A percentile compares a stretch with the other conserved stretches of the same genome.
These are phyloP conservation scores for Phellinidium pouzarii DNA, from an alignment of 1,284 basidiomycete species.

Conservation along the genomic window DNA sequence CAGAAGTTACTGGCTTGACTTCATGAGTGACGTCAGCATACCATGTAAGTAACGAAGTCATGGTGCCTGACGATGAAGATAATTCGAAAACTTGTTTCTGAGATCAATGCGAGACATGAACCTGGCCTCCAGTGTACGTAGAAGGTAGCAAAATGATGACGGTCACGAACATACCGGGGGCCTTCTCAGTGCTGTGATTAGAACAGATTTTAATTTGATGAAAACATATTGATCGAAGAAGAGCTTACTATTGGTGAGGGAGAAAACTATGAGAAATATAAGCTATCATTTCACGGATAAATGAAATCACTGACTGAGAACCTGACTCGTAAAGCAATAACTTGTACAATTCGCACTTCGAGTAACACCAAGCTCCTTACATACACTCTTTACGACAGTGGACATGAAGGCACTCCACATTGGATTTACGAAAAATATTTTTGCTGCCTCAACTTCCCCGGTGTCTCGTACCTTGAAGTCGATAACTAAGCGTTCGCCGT, in stretches of 20 bases:
- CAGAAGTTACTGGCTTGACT: slow-evolving; percentile 38
- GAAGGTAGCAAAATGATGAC: slow-evolving; percentile 40
- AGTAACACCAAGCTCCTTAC: slow-evolving; percentile 30
- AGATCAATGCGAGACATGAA: slow-evolving; percentile 33
- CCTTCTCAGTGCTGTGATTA: slow-evolving; percentile 32
- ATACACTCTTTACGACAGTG: slow-evolving; percentile 26
- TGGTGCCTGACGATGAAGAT: slow-evolving; percentile 24
- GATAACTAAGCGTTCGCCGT: slow-evolving; percentile 31
- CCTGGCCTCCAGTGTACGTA: slow-evolving; percentile 35
- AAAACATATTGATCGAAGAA: background rate
- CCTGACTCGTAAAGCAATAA: slow-evolving; percentile 39
- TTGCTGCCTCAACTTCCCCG: slow-evolving; percentile 29
- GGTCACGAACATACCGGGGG: slow-evolving; percentile 39
- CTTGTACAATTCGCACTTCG: slow-evolving; percentile 38
- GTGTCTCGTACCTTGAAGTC: slow-evolving; percentile 35
- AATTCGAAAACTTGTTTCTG: slow-evolving; percentile 29
- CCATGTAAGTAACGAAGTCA: slow-evolving; percentile 38
- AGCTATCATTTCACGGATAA: background rate
- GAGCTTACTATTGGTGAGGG: slow-evolving; percentile 27
- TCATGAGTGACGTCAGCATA: slow-evolving; percentile 42
- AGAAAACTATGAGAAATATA: slow-evolving; percentile 20
- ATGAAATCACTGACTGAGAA: slow-evolving; percentile 32
- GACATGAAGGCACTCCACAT: slow-evolving; percentile 29
- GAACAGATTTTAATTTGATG: background rate
- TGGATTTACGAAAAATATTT: slow-evolving; percentile 30